These are phyloP conservation scores for Elsinoe batatas DNA, from an alignment of 2,329 filamentous ascomycete species.

Conservation along the genomic window DNA sequence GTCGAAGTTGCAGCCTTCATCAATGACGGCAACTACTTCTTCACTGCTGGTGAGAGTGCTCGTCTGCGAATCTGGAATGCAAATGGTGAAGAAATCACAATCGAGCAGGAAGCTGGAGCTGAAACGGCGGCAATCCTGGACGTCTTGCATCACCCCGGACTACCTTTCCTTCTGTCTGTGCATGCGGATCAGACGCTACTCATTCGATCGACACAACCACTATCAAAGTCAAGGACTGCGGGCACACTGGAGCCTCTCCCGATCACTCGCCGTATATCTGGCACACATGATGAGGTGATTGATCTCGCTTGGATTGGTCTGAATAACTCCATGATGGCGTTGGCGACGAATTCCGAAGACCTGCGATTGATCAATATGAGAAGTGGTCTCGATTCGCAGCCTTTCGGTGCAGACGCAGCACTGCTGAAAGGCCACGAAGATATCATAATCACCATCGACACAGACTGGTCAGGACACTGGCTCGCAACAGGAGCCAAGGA, in stretches of 20 bases:
- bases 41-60: conserved; percentile 76
- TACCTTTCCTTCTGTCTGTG: conserved; percentile 67
- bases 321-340: conserved; percentile 69
- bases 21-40: conserved; percentile 59
- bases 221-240: conserved; percentile 28
- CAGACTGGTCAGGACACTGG: conserved; percentile 97
- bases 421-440: conserved; percentile 85
- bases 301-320: conserved; percentile 79
- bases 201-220: conserved; percentile 52
- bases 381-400: conserved; percentile 34
- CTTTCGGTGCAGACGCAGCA: conserved; percentile 84
- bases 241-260: conserved; percentile 46
- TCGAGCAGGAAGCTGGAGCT: conserved; percentile 53
- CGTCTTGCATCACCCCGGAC: conserved; percentile 53
- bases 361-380: conserved; percentile 71
- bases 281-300: conserved; percentile 95
- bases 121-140: conserved; percentile 62
- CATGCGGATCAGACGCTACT: conserved; percentile 84
- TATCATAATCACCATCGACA: conserved; percentile 88
- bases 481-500: conserved; percentile 93
- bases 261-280: conserved; percentile 70
- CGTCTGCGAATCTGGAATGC: conserved; percentile 74
- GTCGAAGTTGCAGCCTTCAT: conserved; percentile 79
- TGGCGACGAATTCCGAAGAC: conserved; percentile 93
- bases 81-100: conserved; percentile 67